Evolutionary conservation across 2,329 filamentous ascomycete species (phyloP), one percentile per base, ranked within the genome.

Genomic region (Phialemoniopsis sp.): DNA sequence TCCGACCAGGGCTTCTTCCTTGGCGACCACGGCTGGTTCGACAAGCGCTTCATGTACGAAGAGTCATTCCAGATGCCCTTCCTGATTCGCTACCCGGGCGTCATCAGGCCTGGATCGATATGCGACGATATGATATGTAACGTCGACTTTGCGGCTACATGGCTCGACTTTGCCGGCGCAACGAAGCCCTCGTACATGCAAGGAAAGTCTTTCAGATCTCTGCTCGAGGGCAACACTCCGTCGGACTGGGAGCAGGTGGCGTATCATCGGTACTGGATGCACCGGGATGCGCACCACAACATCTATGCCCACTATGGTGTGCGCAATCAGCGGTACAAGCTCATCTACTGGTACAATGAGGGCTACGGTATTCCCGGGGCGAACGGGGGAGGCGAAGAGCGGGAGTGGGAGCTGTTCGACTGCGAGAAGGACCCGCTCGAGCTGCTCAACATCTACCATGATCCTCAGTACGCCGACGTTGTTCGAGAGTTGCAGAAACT

Each of bases 31-130:
- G 72, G 73, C 38, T 77, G 72, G 72, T 76, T 76, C 46, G 73
- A 76, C 51, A 77, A 77, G 54, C 66, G 73, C 4, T 76, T 77
- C 52, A 76, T 77, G 67, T 77, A 77, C 52, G 72, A 78, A 44
- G 70, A 77, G 51, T 65, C 59, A 12, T 76, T 77, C 55, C 72
- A 76, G 52, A 76, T 77, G 73, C 72, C 73, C 0, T 72, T 76
- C 36, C 49, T 76, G 4, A 59, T 72, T 8, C 62, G 67, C 0
- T 72, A 70, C 35, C 72, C 73, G 0, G 42, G 36, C 0, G 59
- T 60, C 36, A 72, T 76, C 40, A 32, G 38, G 2, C 40, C 64
- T 0, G 59, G 62, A 1, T 57, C 53, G 0, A 53, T 72, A 0
- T 70, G 62, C 43, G 48, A 68, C 38, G 70, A 73, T 42, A 73